phyloP scores from a whole-genome alignment of 441 rosid genomes.

The Theobroma grandiflorum region DNA sequence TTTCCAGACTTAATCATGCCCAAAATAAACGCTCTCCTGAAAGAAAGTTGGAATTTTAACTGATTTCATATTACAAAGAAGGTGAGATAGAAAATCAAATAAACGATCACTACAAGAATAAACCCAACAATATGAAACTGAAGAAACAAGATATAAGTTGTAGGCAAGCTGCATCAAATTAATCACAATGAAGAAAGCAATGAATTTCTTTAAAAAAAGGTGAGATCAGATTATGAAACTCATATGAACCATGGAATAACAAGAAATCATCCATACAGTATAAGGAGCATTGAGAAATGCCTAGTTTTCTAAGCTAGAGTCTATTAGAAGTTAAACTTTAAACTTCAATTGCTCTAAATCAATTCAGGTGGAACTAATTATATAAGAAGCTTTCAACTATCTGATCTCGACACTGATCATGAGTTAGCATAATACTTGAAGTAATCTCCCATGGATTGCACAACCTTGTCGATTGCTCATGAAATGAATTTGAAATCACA shows the following conservation, averaged over 20 bases:
- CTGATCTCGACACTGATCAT: no score
- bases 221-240: background rate
- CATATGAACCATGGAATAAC: background rate
- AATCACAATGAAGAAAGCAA: background rate
- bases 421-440: no score
- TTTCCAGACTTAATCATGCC: no score
- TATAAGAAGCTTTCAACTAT: no score
- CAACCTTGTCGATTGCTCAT: no score
- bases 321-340: background rate
- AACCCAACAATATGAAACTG: background rate
- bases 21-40: no score
- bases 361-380: no score
- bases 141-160: background rate
- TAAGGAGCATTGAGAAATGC: background rate
- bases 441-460: no score
- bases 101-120: background rate
- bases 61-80: no score
- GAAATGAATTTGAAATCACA: no score
- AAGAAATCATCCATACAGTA: no score
- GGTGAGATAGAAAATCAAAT: background rate
- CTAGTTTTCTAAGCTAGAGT: background rate
- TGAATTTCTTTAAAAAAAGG: background rate
- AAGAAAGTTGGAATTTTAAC: background rate
- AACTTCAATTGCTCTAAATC: no score
- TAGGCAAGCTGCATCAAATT: background rate